Base-by-base conservation (phyloP, 176 grass and related monocot species). In the Oropetium thomaeum region DNA sequence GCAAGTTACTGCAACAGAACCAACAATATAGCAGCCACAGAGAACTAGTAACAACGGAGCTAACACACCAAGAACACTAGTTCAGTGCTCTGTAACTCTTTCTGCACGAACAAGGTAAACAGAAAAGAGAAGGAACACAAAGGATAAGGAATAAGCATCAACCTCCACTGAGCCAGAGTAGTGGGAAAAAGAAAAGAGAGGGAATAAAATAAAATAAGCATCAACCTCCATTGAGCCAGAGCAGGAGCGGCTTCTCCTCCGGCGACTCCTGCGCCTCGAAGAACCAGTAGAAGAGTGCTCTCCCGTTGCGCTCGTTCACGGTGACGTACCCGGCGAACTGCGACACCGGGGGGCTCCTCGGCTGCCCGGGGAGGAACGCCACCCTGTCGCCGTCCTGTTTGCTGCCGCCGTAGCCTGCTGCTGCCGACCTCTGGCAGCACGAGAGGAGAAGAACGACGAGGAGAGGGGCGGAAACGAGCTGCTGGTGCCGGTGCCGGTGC, bases 121-220 rank as follows among this genome's bases (percentile, higher is more conserved):
- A 62, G 3, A 2, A 8, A 26, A 5, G 15, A 64, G 10, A 49
- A 3, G 45, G 19, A n/a, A 35, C 28, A n/a, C 11, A 16, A 4
- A n/a, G n/a, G n/a, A n/a, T 5, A 39, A 28, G n/a, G n/a, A 15
- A 25, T 10, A 63, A 47, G 45, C 9, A 17, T 19, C 8, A 42
- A 92, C 90, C 93, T 93, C 93, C 90, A 65, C 93, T 97, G 87
- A 97, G 90, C 93, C 93, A 90, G 72, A 97, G 88, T 40, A 97
- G 90, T n/a, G n/a, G n/a, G n/a, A n/a, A 51, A n/a, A 52, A 57
- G 19, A 14, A 19, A 73, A 5, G 15, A 64, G 10, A 49, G 5
- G 45, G 19, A n/a, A 35, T 28, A n/a, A 17, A 16, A 4, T 5
- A 39, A 28, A 15, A 25, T 10, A 63, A 47, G 45, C 9, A 17